A percentile compares a stretch with the other conserved stretches of the same genome.
phyloP scores from a whole-genome alignment of 257 asterid genomes.

The Leonotis leonurus region DNA sequence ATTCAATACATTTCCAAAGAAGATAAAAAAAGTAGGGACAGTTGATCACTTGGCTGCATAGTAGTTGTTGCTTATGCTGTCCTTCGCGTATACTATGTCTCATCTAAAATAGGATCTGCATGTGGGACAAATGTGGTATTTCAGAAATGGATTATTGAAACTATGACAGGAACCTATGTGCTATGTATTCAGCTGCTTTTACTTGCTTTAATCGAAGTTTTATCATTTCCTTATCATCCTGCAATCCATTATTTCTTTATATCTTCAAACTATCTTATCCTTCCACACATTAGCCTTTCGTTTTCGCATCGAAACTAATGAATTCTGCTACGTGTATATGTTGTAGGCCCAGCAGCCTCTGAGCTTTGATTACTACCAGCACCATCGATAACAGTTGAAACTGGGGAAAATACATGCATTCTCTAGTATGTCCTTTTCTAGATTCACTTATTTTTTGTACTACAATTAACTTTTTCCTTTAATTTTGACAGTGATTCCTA shows the following conservation, averaged over 20 bases:
- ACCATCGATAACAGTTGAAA: constrained; percentile 26
- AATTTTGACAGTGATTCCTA: constrained; percentile 16
- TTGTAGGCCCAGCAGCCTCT: constrained; percentile 84
- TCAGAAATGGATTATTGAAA: not conserved
- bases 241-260: not conserved
- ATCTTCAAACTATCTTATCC: not conserved
- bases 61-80: not conserved
- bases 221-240: not conserved
- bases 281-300: not conserved
- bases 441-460: constrained; percentile 13
- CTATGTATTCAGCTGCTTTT: not conserved
- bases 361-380: constrained; percentile 67
- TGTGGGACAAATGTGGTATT: not conserved
- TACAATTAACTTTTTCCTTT: constrained; percentile 25
- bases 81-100: not conserved
- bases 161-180: not conserved
- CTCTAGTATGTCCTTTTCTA: constrained; percentile 19
- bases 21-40: too few species aligned
- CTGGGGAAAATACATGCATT: constrained; percentile 19
- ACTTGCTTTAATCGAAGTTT: not conserved
- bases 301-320: not conserved
- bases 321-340: constrained; percentile 4
- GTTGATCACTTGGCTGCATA: not conserved
- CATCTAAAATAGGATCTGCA: not conserved
- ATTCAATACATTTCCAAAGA: too few species aligned